phyloP scores from a whole-genome alignment of 2,329 filamentous ascomycete species.

The Thielaviopsis ethacetica region DNA sequence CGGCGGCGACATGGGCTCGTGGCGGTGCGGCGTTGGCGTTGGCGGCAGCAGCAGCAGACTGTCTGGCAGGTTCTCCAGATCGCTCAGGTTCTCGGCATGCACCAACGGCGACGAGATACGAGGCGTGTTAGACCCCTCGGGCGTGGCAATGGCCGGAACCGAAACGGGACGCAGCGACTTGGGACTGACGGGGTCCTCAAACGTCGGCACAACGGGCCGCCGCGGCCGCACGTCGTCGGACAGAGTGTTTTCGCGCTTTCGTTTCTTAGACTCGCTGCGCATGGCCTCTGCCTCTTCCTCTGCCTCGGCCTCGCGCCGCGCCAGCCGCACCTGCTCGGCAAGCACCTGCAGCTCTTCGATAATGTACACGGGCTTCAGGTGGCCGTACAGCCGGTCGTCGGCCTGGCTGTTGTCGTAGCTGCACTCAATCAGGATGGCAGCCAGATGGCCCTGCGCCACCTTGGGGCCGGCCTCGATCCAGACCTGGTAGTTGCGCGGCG shows the following conservation, averaged over 20 bases:
- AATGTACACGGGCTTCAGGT: constrained; percentile 70
- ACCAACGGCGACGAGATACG: constrained; percentile 4
- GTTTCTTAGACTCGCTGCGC: constrained; percentile 35
- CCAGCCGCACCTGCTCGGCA: constrained; percentile 50
- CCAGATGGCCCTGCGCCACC: constrained; percentile 53
- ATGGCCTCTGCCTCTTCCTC: constrained; percentile 11
- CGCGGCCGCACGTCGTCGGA: constrained; percentile 2
- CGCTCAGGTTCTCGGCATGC: constrained; percentile 8
- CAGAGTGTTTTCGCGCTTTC: constrained; percentile 37
- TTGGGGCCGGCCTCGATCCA: constrained; percentile 86
- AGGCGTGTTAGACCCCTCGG: constrained; percentile 9
- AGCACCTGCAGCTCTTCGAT: constrained; percentile 61
- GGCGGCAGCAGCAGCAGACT: constrained; percentile 31
- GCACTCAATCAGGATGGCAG: constrained; percentile 87
- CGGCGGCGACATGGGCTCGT: constrained; percentile 10
- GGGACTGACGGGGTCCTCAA: constrained; percentile 32
- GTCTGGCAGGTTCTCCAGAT: constrained; percentile 14
- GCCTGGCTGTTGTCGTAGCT: constrained; percentile 72
- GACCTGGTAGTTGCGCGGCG: constrained; percentile 62
- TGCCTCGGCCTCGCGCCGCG: constrained; percentile 21
- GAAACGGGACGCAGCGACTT: constrained; percentile 24
- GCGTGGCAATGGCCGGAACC: constrained; percentile 8
- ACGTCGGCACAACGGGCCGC: constrained; percentile 10
- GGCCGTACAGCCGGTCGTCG: constrained; percentile 69
- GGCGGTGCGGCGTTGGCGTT: constrained; percentile 24